These are phyloP conservation scores for Wickerhamomyces sp. DNA, from an alignment of 1,139 yeast genomes.

Conservation along the genomic window DNA sequence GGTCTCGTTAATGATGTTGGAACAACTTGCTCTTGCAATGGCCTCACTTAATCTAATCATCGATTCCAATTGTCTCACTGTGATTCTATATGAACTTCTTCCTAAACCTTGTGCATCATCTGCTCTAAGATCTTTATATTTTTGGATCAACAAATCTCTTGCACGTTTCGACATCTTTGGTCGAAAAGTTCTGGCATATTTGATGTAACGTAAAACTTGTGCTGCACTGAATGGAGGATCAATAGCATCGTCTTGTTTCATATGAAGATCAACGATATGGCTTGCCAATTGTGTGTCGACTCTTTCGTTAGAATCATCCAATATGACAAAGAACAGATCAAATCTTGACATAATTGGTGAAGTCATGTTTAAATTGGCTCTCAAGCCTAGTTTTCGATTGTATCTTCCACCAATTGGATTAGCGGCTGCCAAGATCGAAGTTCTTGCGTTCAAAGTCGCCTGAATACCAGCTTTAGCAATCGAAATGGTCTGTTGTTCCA, in stretches of 20 bases:
- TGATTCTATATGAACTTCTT: slow-evolving; percentile 82
- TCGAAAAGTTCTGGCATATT: slow-evolving; percentile 88
- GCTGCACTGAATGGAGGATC: slow-evolving; percentile 88
- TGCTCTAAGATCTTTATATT: slow-evolving; percentile 81
- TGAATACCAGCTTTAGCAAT: slow-evolving; percentile 98
- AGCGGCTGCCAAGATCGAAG: slow-evolving; percentile 95
- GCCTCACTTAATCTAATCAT: slow-evolving; percentile 94
- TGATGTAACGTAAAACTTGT: slow-evolving; percentile 82
- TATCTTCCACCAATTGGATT: slow-evolving; percentile 96
- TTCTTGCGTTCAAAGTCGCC: slow-evolving; percentile 93
- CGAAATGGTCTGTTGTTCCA: slow-evolving; percentile 98
- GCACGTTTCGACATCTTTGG: slow-evolving; percentile 86
- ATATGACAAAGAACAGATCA: slow-evolving; percentile 88
- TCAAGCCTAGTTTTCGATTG: slow-evolving; percentile 75
- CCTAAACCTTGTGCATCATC: slow-evolving; percentile 94
- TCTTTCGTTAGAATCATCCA: slow-evolving; percentile 92
- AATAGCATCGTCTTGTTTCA: slow-evolving; percentile 87
- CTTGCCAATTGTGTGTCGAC: slow-evolving; percentile 86
- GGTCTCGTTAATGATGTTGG: slow-evolving; percentile 78
- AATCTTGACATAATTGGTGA: slow-evolving; percentile 99
- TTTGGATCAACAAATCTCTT: slow-evolving; percentile 66
- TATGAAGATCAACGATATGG: slow-evolving; percentile 90
- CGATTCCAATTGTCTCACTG: slow-evolving; percentile 94
- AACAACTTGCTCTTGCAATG: slow-evolving; percentile 95
- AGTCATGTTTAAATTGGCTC: slow-evolving; percentile 93